These are phyloP conservation scores for Blastocystis sp. DNA, from an alignment of 352 stramenopile genomes.

Conservation along the genomic window DNA sequence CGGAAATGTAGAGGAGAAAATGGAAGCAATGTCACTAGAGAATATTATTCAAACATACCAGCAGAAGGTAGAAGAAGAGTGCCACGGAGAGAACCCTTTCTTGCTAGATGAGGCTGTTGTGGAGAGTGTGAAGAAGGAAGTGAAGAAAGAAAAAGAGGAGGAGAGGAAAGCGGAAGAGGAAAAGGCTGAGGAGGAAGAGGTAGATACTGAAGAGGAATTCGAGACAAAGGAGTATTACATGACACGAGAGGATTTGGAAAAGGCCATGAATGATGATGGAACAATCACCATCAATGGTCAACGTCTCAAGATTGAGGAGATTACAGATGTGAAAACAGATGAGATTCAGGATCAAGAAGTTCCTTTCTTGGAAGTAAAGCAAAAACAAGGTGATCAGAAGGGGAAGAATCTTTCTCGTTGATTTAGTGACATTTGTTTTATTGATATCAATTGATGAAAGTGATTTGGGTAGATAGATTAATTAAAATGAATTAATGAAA, in stretches of 20 bases:
- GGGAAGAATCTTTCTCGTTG: not conserved
- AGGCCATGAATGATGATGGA: conserved; percentile 10
- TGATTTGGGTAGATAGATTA: too few relatives aligned
- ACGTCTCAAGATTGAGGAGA: conserved; percentile 5
- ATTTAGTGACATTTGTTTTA: too few relatives aligned
- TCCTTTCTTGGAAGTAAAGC: not conserved
- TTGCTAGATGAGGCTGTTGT: not conserved
- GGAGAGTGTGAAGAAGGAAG: not conserved
- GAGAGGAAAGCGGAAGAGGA: not conserved
- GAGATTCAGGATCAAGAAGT: conserved; percentile 22
- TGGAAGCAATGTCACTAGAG: conserved; percentile 30
- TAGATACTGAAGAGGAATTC: not conserved
- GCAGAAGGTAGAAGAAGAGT: conserved; percentile 21
- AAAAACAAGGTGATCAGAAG: not conserved
- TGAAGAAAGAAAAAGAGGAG: not conserved
- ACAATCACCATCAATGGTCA: conserved; percentile 52
- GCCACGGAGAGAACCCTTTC: not conserved
- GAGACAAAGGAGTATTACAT: conserved; percentile 58
- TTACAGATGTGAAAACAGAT: not conserved
- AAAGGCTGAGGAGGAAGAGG: not conserved
- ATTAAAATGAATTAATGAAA: too few relatives aligned
- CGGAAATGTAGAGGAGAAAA: conserved; percentile 53
- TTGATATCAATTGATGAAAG: too few relatives aligned
- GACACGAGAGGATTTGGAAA: conserved; percentile 44
- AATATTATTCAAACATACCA: conserved; percentile 7